Base-by-base conservation (phyloP, 805 yeast species). In the Naumovozyma dairenensis region DNA sequence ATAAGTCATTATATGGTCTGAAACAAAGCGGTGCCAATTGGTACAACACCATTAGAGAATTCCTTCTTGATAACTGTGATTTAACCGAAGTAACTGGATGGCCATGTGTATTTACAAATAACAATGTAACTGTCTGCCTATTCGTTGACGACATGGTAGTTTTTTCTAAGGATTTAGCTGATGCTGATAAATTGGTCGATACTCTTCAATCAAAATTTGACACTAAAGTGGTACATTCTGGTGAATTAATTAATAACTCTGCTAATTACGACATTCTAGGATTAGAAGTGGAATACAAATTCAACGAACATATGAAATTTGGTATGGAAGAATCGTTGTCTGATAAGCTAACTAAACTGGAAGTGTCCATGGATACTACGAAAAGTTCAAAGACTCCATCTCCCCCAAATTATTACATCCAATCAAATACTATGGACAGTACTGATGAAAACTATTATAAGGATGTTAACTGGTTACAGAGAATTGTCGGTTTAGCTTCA, bases 121-220 rank as follows among this genome's bases (percentile, higher is more conserved):
- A 30, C 5, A 16, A 29, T 6, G 16, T 36, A 10, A 34, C 33
- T 9, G 29, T 39, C 5, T 32, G 40, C 19, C 19, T 40, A 14
- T 43, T 43, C 13, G 43, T 39, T 7, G 45, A 43, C 16, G 45
- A 38, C 30, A 43, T 43, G 43, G 20, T 43, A 12, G 29, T 42
- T 9, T 21, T 40, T 18, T 22, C 39, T 13, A 16, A 27, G 12
- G 32, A 31, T 24, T 13, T 34, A 19, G 21, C 12, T 4, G 25
- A 16, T 19, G 16, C 25, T 5, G 13, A 21, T 4, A 21, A 27
- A 9, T 29, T 38, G 3, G 8, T 36, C 6, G 17, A 18, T 2
- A 29, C 21, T 4, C 34, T 41, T 6, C 12, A 19, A 15, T 25
- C 12, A 6, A 28, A 21, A 16, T 42, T 27, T 20, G 44, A 40